Percentiles rank a stretch among this genome's conserved stretches.
These are phyloP conservation scores for Annulohypoxylon truncatum DNA, from an alignment of 2,329 filamentous ascomycete genomes.

Conservation along the genomic window DNA sequence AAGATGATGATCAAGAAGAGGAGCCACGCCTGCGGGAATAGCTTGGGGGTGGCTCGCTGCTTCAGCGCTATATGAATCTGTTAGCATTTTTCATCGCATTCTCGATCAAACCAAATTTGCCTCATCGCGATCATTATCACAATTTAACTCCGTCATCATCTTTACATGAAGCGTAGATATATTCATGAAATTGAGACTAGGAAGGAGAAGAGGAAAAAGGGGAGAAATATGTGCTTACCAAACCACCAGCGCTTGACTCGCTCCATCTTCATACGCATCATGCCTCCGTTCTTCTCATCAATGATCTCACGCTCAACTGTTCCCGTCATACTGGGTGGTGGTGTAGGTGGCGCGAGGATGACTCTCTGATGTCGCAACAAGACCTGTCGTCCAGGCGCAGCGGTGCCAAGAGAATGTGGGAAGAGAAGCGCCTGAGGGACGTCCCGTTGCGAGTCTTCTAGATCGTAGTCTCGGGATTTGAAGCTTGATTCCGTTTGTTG, in stretches of 20 bases:
- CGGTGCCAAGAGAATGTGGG: slow-evolving; percentile 24
- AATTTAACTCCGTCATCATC: too few species aligned
- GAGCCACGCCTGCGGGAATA: slow-evolving; percentile 35
- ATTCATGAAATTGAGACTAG: not conserved
- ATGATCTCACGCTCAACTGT: not conserved
- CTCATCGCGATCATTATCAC: too few species aligned
- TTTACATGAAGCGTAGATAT: not conserved
- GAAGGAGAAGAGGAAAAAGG: not conserved
- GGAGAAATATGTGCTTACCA: not conserved
- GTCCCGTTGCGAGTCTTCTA: slow-evolving; percentile 18
- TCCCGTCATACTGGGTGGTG: not conserved
- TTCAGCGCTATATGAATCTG: slow-evolving; percentile 30
- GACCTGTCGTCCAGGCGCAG: slow-evolving; percentile 26
- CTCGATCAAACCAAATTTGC: too few species aligned
- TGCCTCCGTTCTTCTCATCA: not conserved
- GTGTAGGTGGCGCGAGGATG: slow-evolving; percentile 5
- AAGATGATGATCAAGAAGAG: slow-evolving; percentile 34
- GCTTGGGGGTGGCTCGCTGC: slow-evolving; percentile 18
- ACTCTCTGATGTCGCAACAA: slow-evolving; percentile 37
- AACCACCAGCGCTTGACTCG: not conserved
- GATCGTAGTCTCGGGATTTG: not conserved
- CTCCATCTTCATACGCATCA: not conserved
- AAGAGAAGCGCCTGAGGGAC: slow-evolving; percentile 35
- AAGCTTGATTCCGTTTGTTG: not conserved
- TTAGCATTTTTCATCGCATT: not conserved